These are phyloP conservation scores for Lantana camara DNA, from an alignment of 257 asterid species.

Conservation along the genomic window DNA sequence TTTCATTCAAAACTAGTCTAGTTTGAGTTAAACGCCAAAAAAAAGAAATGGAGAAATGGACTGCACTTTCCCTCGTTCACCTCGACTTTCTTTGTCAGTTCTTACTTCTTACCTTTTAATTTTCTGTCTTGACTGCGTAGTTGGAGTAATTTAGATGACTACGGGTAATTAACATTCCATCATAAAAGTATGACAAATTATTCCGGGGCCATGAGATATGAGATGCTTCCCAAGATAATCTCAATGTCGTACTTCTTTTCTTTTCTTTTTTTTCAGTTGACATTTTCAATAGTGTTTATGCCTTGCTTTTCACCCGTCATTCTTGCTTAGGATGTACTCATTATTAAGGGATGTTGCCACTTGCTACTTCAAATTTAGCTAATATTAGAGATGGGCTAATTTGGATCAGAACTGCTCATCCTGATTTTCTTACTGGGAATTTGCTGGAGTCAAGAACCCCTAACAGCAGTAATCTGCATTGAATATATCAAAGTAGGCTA, in stretches of 20 bases:
- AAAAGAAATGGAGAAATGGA: slow-evolving; percentile 11
- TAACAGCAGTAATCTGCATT: neutral
- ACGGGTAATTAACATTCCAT: slow-evolving; percentile 5
- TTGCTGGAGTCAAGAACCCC: slow-evolving; percentile 16
- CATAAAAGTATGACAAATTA: neutral
- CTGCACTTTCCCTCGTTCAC: neutral
- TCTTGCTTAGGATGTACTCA: slow-evolving; percentile 15
- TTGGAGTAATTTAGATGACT: neutral
- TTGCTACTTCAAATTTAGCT: slow-evolving; percentile 6
- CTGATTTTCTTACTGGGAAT: neutral
- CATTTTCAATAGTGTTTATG: neutral
- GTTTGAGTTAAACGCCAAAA: neutral
- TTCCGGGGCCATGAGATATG: neutral
- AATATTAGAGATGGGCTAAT: neutral
- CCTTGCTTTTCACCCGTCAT: neutral
- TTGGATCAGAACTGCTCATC: slow-evolving; percentile 10
- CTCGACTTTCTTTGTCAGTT: neutral
- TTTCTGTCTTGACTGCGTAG: neutral
- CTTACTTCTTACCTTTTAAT: neutral
- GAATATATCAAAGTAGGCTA: neutral
- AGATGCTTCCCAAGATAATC: neutral
- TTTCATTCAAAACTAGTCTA: neutral
- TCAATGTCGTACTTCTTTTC: no score
- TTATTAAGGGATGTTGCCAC: neutral
- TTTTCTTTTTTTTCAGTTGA: no score